phyloP scores from a whole-genome alignment of 148 eudicot genomes.

The Chenopodium berlandieri region DNA sequence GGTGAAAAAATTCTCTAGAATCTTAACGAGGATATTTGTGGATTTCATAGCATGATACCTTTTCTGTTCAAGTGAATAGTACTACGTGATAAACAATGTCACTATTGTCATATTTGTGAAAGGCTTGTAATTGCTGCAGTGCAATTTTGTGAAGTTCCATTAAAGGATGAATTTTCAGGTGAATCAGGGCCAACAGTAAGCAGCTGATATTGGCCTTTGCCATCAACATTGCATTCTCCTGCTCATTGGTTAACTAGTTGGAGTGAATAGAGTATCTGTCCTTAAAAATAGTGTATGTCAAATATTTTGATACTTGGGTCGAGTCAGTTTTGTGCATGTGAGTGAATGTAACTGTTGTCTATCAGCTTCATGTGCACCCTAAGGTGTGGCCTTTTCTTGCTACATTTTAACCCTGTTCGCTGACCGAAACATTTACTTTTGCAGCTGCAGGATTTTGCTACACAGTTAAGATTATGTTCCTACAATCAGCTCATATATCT shows the following conservation, averaged over 20 bases:
- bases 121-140: too few species aligned
- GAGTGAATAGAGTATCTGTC: background rate
- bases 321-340: background rate
- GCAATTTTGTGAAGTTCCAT: too few species aligned
- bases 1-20: too few species aligned
- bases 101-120: too few species aligned
- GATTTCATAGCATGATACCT: too few species aligned
- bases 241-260: background rate
- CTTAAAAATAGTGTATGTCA: background rate
- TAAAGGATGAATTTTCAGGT: too few species aligned
- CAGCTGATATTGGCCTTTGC: background rate
- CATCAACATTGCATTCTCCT: background rate
- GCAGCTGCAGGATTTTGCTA: background rate
- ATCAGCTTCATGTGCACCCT: background rate
- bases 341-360: background rate
- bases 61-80: too few species aligned
- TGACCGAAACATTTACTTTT: background rate
- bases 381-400: background rate
- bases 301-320: background rate
- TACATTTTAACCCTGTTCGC: background rate
- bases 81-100: too few species aligned
- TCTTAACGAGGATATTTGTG: too few species aligned
- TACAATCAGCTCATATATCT: background rate
- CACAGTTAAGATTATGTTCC: background rate
- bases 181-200: too few species aligned